These are phyloP conservation scores for Cicer yamashitae DNA, from an alignment of 306 rosid genomes.

Conservation along the genomic window DNA sequence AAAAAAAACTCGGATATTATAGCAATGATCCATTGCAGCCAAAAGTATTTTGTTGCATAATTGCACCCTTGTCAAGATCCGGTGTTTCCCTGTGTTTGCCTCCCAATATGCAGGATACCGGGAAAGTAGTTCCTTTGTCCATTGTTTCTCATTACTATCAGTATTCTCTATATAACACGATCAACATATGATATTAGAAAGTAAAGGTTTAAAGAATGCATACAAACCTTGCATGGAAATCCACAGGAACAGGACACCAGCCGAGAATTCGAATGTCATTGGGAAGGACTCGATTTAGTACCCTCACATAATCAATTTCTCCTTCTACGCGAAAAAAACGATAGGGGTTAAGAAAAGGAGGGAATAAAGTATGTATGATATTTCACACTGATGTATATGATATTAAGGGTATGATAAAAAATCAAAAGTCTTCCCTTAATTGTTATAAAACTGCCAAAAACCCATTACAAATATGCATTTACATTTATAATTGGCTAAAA, in stretches of 20 bases:
- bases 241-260: slow-evolving; percentile 85
- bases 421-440: slow-evolving; percentile 18
- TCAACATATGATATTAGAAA: slow-evolving; percentile 33
- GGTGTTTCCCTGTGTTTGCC: slow-evolving; percentile 27
- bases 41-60: slow-evolving; percentile 29
- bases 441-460: slow-evolving; percentile 11
- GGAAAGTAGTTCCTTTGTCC: slow-evolving; percentile 22
- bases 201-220: slow-evolving; percentile 39
- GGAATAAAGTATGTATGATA: slow-evolving; percentile 11
- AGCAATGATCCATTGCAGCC: slow-evolving; percentile 4
- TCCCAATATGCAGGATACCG: slow-evolving; percentile 6
- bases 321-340: slow-evolving; percentile 54
- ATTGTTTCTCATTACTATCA: slow-evolving; percentile 32
- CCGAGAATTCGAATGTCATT: slow-evolving; percentile 83
- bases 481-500: slow-evolving; percentile 34
- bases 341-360: slow-evolving; percentile 21
- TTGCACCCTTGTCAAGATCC: slow-evolving; percentile 15
- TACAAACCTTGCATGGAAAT: slow-evolving; percentile 90
- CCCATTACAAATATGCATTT: slow-evolving; percentile 21
- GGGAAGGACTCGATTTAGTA: slow-evolving; percentile 85
- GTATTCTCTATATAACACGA: slow-evolving; percentile 30
- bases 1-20: not conserved
- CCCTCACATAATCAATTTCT: slow-evolving; percentile 92
- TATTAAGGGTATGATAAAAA: slow-evolving; percentile 15
- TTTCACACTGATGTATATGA: not conserved